Base-by-base conservation (phyloP, 2,329 filamentous ascomycete species). In the Graphilbum sp. region DNA sequence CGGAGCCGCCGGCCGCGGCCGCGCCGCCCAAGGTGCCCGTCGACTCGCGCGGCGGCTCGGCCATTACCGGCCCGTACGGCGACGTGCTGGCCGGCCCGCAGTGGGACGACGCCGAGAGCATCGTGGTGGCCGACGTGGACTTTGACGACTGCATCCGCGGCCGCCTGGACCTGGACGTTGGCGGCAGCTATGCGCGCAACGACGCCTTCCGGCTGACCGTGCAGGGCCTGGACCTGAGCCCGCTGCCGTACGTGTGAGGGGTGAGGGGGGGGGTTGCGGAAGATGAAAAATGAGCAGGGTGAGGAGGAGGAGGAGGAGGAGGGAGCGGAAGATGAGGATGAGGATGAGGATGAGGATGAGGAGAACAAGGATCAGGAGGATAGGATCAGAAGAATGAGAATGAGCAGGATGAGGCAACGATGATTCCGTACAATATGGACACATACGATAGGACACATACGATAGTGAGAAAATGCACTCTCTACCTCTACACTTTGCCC, bases 121-220 rank as follows among this genome's bases (percentile, higher is more conserved):
- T 94, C 23, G 59, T 86, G 37, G 70, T 71, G 25, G 66, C 72
- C 1, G 82, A 90, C 45, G 77, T 87, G 4, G 85, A 95, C 51
- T 79, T 95, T 50, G 81, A 92, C 35, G 85, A 94, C 47, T 94
- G 87, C 49, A 72, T 86, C 46, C 67, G 83, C 10, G 87, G 86
- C 0, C 64, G 84, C 37, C 54, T 94, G 46, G 86, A 94, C 54
- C 55, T 94, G 34, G 87, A 94, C 60, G 75, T 83, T 29, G 84
- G 75, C 2, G 87, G 87, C 0, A 86, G 79, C 52, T 94, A 93
- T 56, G 87, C 84, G 3, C 69, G 85, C 39, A 75, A 72, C 43
- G 74, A 79, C 53, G 62, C 68, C 4, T 78, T 79, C 55, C 69
- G 66, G 49, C 62, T 78, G 21, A 67, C 62, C 0, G 73, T 78